Evolutionary conservation across 179 eudicot genomes (phyloP).

Genomic region (Actinidia arguta): DNA sequence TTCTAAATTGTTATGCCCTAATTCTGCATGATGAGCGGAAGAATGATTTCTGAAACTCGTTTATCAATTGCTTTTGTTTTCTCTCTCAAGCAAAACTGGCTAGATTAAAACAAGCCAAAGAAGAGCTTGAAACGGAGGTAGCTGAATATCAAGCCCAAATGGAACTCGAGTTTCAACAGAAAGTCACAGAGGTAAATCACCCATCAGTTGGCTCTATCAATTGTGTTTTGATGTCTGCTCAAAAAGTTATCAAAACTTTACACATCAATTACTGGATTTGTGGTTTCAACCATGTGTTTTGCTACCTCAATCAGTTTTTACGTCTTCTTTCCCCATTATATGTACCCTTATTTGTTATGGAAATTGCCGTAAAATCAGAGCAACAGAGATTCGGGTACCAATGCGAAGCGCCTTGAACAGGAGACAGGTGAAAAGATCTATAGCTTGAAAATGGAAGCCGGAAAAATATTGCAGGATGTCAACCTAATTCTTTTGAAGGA

Average conservation of each 20-base stretch:
- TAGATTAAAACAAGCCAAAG: constrained; percentile 71
- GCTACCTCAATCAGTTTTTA: not conserved
- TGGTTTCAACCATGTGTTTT: not conserved
- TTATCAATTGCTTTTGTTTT: not conserved
- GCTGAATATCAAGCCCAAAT: constrained; percentile 67
- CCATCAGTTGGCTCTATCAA: not conserved
- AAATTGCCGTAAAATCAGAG: constrained; percentile 50
- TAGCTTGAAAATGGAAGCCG: constrained; percentile 62
- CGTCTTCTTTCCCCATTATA: not conserved
- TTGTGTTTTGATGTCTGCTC: not conserved
- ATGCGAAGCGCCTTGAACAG: constrained; percentile 81
- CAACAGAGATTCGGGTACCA: constrained; percentile 88
- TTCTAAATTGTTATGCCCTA: not conserved
- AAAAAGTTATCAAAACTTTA: no score
- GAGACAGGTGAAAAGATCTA: constrained; percentile 73
- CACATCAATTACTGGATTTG: no score
- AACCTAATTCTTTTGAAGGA: constrained; percentile 81
- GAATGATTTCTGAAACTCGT: not conserved
- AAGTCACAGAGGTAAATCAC: constrained; percentile 54
- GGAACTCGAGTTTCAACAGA: constrained; percentile 62
- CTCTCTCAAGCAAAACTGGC: constrained; percentile 55
- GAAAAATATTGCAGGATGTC: constrained; percentile 68
- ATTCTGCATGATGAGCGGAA: not conserved
- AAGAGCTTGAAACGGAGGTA: constrained; percentile 69
- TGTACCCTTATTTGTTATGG: not conserved